phyloP scores from a whole-genome alignment of 139 green algal genomes.

The Raphidocelis subcapitata region DNA sequence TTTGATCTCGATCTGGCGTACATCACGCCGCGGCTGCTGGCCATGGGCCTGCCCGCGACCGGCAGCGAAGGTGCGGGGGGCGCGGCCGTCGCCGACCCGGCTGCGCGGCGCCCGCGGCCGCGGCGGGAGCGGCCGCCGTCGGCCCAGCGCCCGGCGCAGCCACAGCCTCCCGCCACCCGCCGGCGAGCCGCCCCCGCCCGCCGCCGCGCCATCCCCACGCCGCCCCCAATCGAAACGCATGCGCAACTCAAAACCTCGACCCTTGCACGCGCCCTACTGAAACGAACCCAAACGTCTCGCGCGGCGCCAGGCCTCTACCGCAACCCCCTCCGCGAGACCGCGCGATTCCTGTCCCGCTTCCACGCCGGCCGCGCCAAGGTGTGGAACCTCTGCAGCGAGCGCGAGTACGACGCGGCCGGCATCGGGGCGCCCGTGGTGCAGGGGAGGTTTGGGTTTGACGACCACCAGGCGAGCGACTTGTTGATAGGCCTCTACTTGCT shows the following conservation, averaged over 20 bases:
- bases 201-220: not conserved
- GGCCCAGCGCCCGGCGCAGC: not conserved
- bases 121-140: too few relatives aligned
- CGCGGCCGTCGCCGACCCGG: too few relatives aligned
- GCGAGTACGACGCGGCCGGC: constrained; percentile 36
- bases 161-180: not conserved
- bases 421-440: constrained; percentile 38
- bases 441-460: constrained; percentile 52
- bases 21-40: constrained; percentile 65
- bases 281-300: too few relatives aligned
- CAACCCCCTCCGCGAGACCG: constrained; percentile 52
- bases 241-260: not conserved
- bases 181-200: not conserved
- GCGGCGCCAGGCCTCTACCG: constrained; percentile 49
- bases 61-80: constrained; percentile 23
- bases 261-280: too few relatives aligned
- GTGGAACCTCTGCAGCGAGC: constrained; percentile 75
- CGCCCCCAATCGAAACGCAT: not conserved
- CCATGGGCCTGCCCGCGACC: constrained; percentile 61
- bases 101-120: too few relatives aligned
- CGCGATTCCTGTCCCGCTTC: constrained; percentile 40
- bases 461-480: constrained; percentile 59
- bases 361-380: constrained; percentile 49
- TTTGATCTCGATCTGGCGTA: constrained; percentile 76
- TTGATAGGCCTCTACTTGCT: not conserved